Conservation (phyloP, 2,329 filamentous ascomycete species). For the Drechmeria coniospora region DNA sequence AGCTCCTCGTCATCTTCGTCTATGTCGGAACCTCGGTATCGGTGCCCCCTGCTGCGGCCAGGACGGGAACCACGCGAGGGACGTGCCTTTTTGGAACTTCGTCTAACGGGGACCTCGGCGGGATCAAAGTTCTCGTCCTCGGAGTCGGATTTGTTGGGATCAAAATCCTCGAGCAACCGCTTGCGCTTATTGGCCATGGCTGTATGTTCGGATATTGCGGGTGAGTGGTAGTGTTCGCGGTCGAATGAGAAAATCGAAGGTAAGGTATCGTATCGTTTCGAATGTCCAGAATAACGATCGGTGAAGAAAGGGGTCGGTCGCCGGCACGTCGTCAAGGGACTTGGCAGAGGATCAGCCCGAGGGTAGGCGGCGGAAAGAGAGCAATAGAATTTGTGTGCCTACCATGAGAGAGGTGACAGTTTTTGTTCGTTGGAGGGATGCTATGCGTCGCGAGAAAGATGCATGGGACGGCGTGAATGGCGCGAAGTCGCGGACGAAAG, state of each 20-base stretch:
- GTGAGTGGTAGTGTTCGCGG: no score
- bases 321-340: no score
- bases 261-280: no score
- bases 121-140: constrained; percentile 53
- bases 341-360: no score
- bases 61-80: constrained; percentile 19
- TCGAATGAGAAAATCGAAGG: no score
- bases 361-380: no score
- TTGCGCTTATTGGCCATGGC: constrained; percentile 37
- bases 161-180: constrained; percentile 41
- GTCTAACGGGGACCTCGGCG: constrained; percentile 25
- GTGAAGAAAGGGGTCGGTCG: no score
- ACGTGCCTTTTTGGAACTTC: constrained; percentile 26
- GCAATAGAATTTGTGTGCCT: background rate
- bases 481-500: background rate
- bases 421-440: background rate
- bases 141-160: constrained; percentile 51
- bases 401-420: background rate
- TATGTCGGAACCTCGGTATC: constrained; percentile 46
- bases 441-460: background rate
- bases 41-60: constrained; percentile 20
- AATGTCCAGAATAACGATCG: no score
- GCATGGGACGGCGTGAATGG: background rate
- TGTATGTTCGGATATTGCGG: background rate
- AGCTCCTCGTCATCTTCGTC: constrained; percentile 43